Percentiles rank a stretch among this genome's conserved stretches.
phyloP scores from a whole-genome alignment of 306 rosid genomes.

The Geum urbanum region DNA sequence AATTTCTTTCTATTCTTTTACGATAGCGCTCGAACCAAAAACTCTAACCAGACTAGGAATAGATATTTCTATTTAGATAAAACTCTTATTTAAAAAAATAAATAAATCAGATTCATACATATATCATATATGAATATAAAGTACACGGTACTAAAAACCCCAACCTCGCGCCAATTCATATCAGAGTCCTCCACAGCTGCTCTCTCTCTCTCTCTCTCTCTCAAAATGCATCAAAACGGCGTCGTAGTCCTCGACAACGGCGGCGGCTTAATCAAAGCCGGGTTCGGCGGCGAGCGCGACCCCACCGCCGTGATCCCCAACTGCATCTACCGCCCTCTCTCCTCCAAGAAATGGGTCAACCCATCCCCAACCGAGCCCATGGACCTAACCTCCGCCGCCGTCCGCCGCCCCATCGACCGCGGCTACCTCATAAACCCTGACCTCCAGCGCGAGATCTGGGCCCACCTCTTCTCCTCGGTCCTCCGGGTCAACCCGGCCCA shows the following conservation, averaged over 20 bases:
- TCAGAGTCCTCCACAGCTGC: too few species aligned
- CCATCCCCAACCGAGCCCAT: conserved; percentile 44
- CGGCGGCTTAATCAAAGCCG: conserved; percentile 87
- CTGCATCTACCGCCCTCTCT: conserved; percentile 61
- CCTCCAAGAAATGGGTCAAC: conserved; percentile 83
- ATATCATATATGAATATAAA: too few species aligned
- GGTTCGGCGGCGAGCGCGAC: conserved; percentile 71
- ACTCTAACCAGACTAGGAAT: too few species aligned
- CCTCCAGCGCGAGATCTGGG: conserved; percentile 92
- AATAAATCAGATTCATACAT: too few species aligned
- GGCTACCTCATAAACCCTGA: conserved; percentile 89
- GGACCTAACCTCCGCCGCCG: conserved; percentile 89
- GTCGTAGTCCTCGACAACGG: conserved; percentile 93
- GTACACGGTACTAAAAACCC: background rate
- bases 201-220: background rate
- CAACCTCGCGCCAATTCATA: background rate
- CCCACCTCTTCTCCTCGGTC: conserved; percentile 65
- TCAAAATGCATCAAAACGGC: conserved; percentile 37
- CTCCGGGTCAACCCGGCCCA: conserved; percentile 57
- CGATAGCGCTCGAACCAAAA: too few species aligned
- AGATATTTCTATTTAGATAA: too few species aligned
- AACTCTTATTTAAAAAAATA: too few species aligned
- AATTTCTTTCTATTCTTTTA: too few species aligned
- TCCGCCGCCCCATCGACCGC: conserved; percentile 87
- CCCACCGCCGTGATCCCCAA: conserved; percentile 66